These are phyloP conservation scores for Phytophthora pisi DNA, from an alignment of 352 stramenopile species.

Conservation along the genomic window DNA sequence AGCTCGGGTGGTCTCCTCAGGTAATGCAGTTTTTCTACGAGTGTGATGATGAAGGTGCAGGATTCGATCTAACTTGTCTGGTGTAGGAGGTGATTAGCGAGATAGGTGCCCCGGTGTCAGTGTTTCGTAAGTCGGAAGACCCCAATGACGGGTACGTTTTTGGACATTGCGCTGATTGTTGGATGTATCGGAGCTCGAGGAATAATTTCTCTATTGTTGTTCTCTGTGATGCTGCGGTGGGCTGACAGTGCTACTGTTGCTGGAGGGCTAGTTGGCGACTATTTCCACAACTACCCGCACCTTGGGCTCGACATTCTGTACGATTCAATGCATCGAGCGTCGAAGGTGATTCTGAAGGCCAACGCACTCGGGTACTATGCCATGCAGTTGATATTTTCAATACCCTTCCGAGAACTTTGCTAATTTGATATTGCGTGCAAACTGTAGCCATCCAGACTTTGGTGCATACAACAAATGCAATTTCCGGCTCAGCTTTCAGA, in stretches of 20 bases:
- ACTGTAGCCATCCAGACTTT: constrained; percentile 75
- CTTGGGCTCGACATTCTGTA: constrained; percentile 83
- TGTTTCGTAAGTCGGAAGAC: constrained; percentile 81
- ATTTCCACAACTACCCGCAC: constrained; percentile 89
- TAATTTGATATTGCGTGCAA: background rate
- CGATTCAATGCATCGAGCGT: constrained; percentile 65
- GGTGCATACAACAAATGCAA: constrained; percentile 88
- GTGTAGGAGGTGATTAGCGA: constrained; percentile 79
- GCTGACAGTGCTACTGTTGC: constrained; percentile 49
- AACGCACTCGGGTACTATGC: constrained; percentile 68
- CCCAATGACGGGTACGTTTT: constrained; percentile 62
- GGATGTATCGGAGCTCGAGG: background rate
- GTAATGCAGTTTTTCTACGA: constrained; percentile 31
- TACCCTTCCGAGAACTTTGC: background rate
- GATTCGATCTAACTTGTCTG: constrained; percentile 1
- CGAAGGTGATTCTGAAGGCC: constrained; percentile 83
- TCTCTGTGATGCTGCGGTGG: background rate
- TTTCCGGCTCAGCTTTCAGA: constrained; percentile 70
- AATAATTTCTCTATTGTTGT: background rate
- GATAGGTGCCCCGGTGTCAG: constrained; percentile 71
- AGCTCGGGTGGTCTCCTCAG: constrained; percentile 83
- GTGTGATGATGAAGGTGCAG: background rate
- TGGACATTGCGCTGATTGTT: background rate
- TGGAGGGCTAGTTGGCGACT: constrained; percentile 65
- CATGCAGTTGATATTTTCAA: background rate